Base-by-base conservation (phyloP, 2,329 filamentous ascomycete species). In the Pyrenochaeta sp. region DNA sequence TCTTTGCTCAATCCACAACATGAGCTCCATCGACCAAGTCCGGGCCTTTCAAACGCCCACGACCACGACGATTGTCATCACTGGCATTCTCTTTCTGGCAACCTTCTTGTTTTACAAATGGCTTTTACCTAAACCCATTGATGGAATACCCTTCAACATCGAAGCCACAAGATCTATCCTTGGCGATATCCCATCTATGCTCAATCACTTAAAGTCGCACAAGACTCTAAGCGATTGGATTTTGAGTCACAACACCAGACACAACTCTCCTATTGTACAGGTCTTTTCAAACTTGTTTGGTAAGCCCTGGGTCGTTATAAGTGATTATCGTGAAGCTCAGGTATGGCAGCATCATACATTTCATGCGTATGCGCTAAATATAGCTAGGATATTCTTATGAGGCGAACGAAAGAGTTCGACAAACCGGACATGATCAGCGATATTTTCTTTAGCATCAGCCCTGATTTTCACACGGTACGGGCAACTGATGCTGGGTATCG, bases 371-470 rank as follows among this genome's bases (percentile, higher is more conserved):
- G 19, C n/a, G 6, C 25, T 52, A 10, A 59, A 22, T 9, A 15
- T 30, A 3, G 7, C 15, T 22, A 59, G 45, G 63, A 65, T 6
- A 63, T 65, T 61, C 75, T 84, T 43, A 73, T 83, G 27, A 67
- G 79, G 5, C 77, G 80, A 1, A 78, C 81, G 13, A 78, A 77
- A 46, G 81, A 83, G 42, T 83, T 83, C 47, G 81, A 83, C 63
- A 76, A 79, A 62, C 49, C 73, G 75, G 62, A 75, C 78, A 32
- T 58, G 32, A 52, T 64, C 39, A 60, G 58, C 36, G 63, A 69
- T 40, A 69, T 79, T 53, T 74, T 80, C 24, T 65, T 64, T 28
- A 75, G 75, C 24, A 66, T 77, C 22, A 58, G 72, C 24, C 75
- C 72, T 1, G 52, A 75, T 40, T 70, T 76, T 54, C 78, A 79